A percentile compares a stretch with the other conserved stretches of the same genome.
Evolutionary conservation across 768 basidiomycete genomes (phyloP).

Genomic region (Daedaleopsis nitida): DNA sequence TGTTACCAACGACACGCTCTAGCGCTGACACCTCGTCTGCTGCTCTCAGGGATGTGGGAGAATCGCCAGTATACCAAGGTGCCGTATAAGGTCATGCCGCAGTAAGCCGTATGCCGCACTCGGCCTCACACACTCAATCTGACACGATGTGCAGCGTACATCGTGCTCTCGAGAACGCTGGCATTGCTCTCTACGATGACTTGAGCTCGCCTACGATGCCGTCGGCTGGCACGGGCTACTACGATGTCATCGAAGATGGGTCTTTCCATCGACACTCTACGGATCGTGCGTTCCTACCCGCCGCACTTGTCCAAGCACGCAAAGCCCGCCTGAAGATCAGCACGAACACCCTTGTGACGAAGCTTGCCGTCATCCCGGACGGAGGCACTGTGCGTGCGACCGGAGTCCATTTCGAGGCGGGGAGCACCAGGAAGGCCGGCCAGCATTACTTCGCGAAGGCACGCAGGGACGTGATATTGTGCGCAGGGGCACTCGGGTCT

Average conservation of each 20-base stretch:
- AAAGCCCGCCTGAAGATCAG: slow-evolving; percentile 4
- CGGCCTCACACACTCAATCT: not conserved
- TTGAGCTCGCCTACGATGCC: slow-evolving; percentile 21
- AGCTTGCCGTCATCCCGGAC: not conserved
- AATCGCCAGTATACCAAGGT: slow-evolving; percentile 7
- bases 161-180: slow-evolving; percentile 18
- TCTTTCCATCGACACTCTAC: slow-evolving; percentile 19
- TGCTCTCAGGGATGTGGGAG: slow-evolving; percentile 13
- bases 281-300: slow-evolving; percentile 23
- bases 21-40: no score
- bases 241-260: slow-evolving; percentile 23
- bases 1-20: no score
- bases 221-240: slow-evolving; percentile 9
- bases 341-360: not conserved
- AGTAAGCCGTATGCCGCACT: not conserved
- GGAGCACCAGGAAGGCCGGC: slow-evolving; percentile 8
- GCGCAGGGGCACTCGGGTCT: slow-evolving; percentile 18
- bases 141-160: slow-evolving; percentile 1
- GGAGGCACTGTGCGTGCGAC: not conserved
- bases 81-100: slow-evolving; percentile 1
- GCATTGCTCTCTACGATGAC: slow-evolving; percentile 17
- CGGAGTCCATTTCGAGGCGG: slow-evolving; percentile 10
- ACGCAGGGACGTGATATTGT: slow-evolving; percentile 21
- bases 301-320: not conserved
- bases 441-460: slow-evolving; percentile 12